Conservation (phyloP, 2,329 filamentous ascomycete genomes). For the Geoglossum cookeanum region DNA sequence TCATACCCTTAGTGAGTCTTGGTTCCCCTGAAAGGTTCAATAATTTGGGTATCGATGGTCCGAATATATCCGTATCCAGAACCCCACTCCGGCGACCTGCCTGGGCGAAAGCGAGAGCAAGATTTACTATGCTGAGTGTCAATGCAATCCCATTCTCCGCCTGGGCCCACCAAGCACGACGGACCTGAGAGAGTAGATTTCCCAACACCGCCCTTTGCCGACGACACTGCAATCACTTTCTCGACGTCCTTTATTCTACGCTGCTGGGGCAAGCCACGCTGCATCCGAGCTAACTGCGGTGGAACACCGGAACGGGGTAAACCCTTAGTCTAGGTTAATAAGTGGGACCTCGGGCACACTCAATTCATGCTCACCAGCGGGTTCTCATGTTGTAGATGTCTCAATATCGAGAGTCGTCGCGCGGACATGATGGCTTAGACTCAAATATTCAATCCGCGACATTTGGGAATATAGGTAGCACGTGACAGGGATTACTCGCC, state of each 20-base stretch:
- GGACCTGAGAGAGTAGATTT: slow-evolving; percentile 71
- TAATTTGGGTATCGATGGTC: slow-evolving; percentile 80
- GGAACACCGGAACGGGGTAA: slow-evolving; percentile 55
- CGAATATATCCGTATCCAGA: slow-evolving; percentile 91
- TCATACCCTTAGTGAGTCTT: slow-evolving; percentile 49
- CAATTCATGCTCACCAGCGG: slow-evolving; percentile 44
- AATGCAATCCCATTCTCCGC: background rate
- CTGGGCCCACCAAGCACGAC: background rate
- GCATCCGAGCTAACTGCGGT: slow-evolving; percentile 51
- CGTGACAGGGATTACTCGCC: too few relatives aligned
- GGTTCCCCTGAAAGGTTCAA: slow-evolving; percentile 68
- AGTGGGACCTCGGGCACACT: background rate
- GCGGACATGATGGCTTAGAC: slow-evolving; percentile 16
- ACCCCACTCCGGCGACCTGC: slow-evolving; percentile 70
- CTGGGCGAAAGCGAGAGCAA: slow-evolving; percentile 71
- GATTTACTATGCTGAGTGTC: slow-evolving; percentile 34
- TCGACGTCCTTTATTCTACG: slow-evolving; percentile 66
- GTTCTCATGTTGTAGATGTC: slow-evolving; percentile 51
- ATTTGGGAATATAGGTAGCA: too few relatives aligned
- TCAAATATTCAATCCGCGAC: too few relatives aligned
- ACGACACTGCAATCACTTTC: slow-evolving; percentile 92
- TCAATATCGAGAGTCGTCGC: slow-evolving; percentile 36
- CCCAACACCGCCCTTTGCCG: slow-evolving; percentile 92
- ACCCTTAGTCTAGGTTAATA: slow-evolving; percentile 35
- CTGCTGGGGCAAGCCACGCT: slow-evolving; percentile 63